Conservation (phyloP, 2,329 filamentous ascomycete species). For the Hortaea werneckii region DNA sequence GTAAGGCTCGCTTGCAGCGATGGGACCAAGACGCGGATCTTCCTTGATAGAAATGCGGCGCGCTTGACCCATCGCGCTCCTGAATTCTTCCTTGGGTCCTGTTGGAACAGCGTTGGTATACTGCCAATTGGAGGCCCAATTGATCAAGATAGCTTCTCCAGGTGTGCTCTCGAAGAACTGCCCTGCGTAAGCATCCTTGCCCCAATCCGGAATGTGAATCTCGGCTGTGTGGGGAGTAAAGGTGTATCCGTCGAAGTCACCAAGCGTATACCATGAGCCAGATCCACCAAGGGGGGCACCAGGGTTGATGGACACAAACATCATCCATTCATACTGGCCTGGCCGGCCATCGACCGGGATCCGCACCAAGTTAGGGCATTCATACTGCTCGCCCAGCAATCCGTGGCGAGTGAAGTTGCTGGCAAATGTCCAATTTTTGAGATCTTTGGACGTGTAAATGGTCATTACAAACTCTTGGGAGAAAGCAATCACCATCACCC, state of each 20-base stretch:
- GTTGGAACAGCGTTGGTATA: conserved; percentile 46
- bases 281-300: conserved; percentile 49
- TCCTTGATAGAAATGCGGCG: conserved; percentile 44
- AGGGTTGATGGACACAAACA: conserved; percentile 47
- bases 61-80: conserved; percentile 43
- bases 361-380: conserved; percentile 53
- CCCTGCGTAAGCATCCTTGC: conserved; percentile 44
- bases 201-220: conserved; percentile 22
- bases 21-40: conserved; percentile 41
- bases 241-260: conserved; percentile 55
- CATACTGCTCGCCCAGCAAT: conserved; percentile 47
- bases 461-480: conserved; percentile 45
- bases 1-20: conserved; percentile 42
- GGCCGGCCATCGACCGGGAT: conserved; percentile 37
- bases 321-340: conserved; percentile 31
- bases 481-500: conserved; percentile 50
- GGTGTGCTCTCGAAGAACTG: conserved; percentile 45
- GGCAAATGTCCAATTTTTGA: conserved; percentile 48
- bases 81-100: conserved; percentile 42
- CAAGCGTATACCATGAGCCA: conserved; percentile 46
- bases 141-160: conserved; percentile 26
- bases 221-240: conserved; percentile 38
- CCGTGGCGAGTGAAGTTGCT: conserved; percentile 49
- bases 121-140: conserved; percentile 52
- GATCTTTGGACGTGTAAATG: conserved; percentile 51